Evolutionary conservation across 208 protist species (phyloP).

Genomic region (Crithidia sp.): DNA sequence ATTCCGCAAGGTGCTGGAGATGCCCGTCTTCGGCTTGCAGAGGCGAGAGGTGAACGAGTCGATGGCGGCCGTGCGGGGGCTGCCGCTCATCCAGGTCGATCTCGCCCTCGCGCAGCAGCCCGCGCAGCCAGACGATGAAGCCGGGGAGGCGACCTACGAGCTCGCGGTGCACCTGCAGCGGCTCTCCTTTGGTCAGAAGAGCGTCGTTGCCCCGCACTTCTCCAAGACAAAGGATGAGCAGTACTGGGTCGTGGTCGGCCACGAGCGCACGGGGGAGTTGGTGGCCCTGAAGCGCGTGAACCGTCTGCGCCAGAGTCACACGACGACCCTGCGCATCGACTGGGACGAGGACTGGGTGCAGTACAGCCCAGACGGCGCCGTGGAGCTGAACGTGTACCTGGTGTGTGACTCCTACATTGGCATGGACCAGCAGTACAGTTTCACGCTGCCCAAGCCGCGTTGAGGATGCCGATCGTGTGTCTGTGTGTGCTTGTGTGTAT

Average conservation of each 20-base stretch:
- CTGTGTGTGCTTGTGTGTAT: not conserved
- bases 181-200: conserved; percentile 52
- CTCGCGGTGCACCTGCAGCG: conserved; percentile 69
- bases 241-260: conserved; percentile 91
- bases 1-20: conserved; percentile 63
- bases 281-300: conserved; percentile 93
- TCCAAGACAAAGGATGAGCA: conserved; percentile 93
- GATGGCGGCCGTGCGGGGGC: conserved; percentile 73
- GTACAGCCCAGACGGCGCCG: conserved; percentile 31
- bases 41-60: conserved; percentile 61
- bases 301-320: conserved; percentile 55
- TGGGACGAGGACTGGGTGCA: conserved; percentile 89
- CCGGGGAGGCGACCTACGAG: conserved; percentile 51
- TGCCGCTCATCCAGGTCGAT: conserved; percentile 82
- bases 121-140: conserved; percentile 27
- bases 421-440: conserved; percentile 89
- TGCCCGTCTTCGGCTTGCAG: conserved; percentile 49
- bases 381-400: conserved; percentile 79
- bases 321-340: conserved; percentile 73
- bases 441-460: conserved; percentile 54
- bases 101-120: conserved; percentile 47
- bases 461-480: not conserved
- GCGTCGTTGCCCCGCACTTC: conserved; percentile 87
- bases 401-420: conserved; percentile 93
- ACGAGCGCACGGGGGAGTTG: conserved; percentile 88